These are phyloP conservation scores for Lentinula sp. DNA, from an alignment of 768 basidiomycete genomes.

Conservation along the genomic window DNA sequence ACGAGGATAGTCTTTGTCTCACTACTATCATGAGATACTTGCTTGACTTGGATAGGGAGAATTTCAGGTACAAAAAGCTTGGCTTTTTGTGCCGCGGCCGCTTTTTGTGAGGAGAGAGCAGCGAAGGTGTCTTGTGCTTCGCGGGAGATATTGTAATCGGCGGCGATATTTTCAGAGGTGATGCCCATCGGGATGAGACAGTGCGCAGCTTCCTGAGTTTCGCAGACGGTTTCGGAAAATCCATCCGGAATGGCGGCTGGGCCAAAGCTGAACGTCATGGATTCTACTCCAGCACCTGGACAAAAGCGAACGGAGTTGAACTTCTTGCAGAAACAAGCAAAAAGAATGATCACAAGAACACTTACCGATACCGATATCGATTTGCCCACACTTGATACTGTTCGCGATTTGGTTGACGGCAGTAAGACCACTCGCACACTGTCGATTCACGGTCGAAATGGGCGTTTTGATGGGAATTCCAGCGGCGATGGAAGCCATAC, in stretches of 20 bases:
- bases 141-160: constrained; percentile 69
- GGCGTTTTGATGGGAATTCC: constrained; percentile 75
- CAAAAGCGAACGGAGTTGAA: neutral
- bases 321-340: neutral
- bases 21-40: constrained; percentile 68
- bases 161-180: constrained; percentile 88
- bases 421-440: constrained; percentile 84
- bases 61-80: constrained; percentile 85
- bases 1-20: constrained; percentile 65
- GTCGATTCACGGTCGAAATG: constrained; percentile 82
- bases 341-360: neutral
- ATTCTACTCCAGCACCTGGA: constrained; percentile 73
- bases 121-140: constrained; percentile 78
- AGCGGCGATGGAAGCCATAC: constrained; percentile 85
- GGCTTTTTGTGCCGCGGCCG: constrained; percentile 70
- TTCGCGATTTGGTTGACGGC: constrained; percentile 81
- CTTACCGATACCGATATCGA: constrained; percentile 74
- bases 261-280: constrained; percentile 80
- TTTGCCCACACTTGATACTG: constrained; percentile 72
- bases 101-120: constrained; percentile 79
- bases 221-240: constrained; percentile 60
- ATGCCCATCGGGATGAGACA: constrained; percentile 88
- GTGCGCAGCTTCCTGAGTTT: constrained; percentile 66
- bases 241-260: constrained; percentile 45
- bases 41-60: constrained; percentile 69